Conservation (phyloP, 768 basidiomycete genomes). For the Favolaschia claudopus region DNA sequence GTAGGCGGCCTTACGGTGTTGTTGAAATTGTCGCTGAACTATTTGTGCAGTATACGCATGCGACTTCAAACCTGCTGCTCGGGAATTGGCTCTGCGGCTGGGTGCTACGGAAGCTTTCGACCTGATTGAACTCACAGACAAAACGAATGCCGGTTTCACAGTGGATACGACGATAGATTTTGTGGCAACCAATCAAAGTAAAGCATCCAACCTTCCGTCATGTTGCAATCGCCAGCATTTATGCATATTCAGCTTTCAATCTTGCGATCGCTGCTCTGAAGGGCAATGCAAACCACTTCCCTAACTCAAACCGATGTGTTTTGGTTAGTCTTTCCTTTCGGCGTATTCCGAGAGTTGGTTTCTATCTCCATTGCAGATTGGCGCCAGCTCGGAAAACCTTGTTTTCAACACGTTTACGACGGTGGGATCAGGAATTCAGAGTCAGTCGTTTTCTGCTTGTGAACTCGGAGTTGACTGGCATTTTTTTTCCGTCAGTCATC, state of each 20-base stretch:
- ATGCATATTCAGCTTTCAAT: conserved; percentile 1
- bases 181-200: conserved; percentile 28
- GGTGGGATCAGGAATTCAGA: conserved; percentile 5
- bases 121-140: conserved; percentile 21
- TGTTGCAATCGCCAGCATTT: background rate
- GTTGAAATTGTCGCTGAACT: background rate
- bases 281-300: conserved; percentile 18
- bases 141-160: conserved; percentile 15
- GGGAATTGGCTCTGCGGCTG: conserved; percentile 28
- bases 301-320: background rate
- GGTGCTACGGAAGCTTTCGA: conserved; percentile 31
- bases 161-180: conserved; percentile 35
- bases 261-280: conserved; percentile 15
- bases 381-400: conserved; percentile 15
- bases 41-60: conserved; percentile 26
- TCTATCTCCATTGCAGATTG: conserved; percentile 6
- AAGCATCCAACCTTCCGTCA: background rate
- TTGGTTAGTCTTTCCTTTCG: background rate
- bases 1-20: background rate
- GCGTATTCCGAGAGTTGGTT: background rate
- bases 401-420: conserved; percentile 6
- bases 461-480: background rate
- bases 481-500: conserved; percentile 3
- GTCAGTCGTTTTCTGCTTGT: background rate
- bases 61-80: conserved; percentile 29